Evolutionary conservation across 805 yeast species (phyloP), one percentile per base, ranked within the genome.

Genomic region (Kodamaea fukazawae): DNA sequence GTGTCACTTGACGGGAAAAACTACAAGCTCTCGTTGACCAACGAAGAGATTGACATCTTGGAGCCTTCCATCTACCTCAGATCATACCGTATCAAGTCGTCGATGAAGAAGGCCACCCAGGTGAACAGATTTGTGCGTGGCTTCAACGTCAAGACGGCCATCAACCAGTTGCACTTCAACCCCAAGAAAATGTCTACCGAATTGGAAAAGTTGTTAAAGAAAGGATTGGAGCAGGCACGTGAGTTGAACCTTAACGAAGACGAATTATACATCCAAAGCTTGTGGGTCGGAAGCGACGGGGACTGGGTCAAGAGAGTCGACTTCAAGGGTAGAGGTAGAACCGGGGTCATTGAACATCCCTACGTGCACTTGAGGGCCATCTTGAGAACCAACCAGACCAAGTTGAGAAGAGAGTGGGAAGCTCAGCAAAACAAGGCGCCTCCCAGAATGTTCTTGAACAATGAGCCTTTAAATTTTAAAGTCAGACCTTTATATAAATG

Each of bases 251-350:
- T 84, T 45, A 63, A 81, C 45, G 75, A 79, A 16, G 76, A 82
- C 43, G 75, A 75, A 28, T 60, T 89, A 31, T 86, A 83, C 53
- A 75, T 91, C 41, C 78, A 82, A 32, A 86, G 86, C 55, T 78
- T 89, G 43, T 91, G 97, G 97, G 81, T 81, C 18, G 97, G 96
- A 30, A 81, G 89, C 42, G 98, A 91, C 61, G 96, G 96, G 14
- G 55, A 64, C 37, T 79, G 84, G 81, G 53, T 57, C 20, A 82
- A 78, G 60, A 76, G 93, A 59, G 62, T 80, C 7, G 96, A 91
- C 51, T 73, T 75, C 57, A 89, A 88, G 67, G 96, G 93, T 48
- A 81, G 98, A 68, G 96, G 96, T 48, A 79, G 96, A 61, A 72
- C 77, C 14, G 98, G 98, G 58, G 64, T 86, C 42, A 75, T 85